phyloP scores from a whole-genome alignment of 2,329 filamentous ascomycete species.

The Meredithiella fracta region DNA sequence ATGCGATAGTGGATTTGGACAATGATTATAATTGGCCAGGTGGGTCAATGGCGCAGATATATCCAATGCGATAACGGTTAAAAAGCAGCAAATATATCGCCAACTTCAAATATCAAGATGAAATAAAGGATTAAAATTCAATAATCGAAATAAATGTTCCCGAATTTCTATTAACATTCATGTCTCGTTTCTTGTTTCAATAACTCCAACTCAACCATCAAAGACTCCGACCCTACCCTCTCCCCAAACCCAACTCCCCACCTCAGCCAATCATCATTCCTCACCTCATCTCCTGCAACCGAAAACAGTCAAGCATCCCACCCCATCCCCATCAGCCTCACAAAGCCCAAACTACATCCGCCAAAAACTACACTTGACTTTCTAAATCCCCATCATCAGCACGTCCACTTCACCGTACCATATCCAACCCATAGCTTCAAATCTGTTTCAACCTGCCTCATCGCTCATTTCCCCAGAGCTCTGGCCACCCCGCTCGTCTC shows the following conservation, averaged over 20 bases:
- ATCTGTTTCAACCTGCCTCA: background rate
- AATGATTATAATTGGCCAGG: too few relatives aligned
- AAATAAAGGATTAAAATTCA: background rate
- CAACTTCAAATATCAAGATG: too few relatives aligned
- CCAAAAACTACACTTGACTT: background rate
- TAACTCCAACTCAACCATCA: background rate
- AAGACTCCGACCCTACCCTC: background rate
- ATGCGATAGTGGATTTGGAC: too few relatives aligned
- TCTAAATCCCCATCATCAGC: background rate
- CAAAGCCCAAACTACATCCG: background rate
- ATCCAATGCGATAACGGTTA: too few relatives aligned
- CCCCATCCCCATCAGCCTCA: background rate
- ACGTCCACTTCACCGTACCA: background rate
- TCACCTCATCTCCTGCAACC: background rate
- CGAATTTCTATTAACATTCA: too few relatives aligned
- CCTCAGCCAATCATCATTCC: background rate
- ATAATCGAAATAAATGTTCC: too few relatives aligned
- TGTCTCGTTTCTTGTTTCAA: too few relatives aligned
- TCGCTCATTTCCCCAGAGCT: background rate
- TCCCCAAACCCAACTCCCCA: background rate
- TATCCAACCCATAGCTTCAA: background rate
- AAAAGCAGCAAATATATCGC: too few relatives aligned
- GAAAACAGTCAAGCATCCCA: background rate
- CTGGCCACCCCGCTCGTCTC: too few relatives aligned
- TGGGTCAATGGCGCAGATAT: too few relatives aligned